Conservation (phyloP, 208 protist genomes). For the Giardia duodenalis region DNA sequence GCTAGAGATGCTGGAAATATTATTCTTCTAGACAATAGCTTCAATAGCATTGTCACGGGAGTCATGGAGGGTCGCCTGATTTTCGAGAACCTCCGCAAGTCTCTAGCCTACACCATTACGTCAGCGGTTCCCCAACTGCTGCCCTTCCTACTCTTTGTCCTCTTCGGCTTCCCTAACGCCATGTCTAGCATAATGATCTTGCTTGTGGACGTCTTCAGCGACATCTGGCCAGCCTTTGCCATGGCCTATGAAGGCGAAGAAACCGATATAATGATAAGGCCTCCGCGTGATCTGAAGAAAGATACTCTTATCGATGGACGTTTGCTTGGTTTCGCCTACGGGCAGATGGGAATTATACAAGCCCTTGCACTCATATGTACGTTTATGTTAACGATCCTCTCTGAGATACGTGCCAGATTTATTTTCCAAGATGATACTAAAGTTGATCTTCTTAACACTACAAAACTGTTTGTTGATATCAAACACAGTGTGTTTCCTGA, state of each 20-base stretch:
- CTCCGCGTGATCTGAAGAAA: neutral
- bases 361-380: neutral
- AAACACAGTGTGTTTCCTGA: neutral
- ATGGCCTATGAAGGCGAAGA: neutral
- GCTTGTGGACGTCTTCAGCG: neutral
- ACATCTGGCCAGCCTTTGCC: constrained; percentile 29
- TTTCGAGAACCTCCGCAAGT: constrained; percentile 43
- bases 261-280: constrained; percentile 8
- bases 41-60: constrained; percentile 70
- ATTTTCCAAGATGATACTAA: neutral
- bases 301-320: neutral
- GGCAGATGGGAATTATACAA: neutral
- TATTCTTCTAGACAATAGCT: constrained; percentile 87
- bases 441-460: neutral
- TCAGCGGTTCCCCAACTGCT: constrained; percentile 26
- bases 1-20: constrained; percentile 69
- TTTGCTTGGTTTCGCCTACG: neutral
- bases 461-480: neutral
- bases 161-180: constrained; percentile 27
- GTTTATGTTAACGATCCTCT: neutral
- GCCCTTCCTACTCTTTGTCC: constrained; percentile 32
- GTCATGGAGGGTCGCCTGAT: constrained; percentile 40
- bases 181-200: constrained; percentile 16
- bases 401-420: neutral
- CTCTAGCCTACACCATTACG: constrained; percentile 36